Evolutionary conservation across 2,329 filamentous ascomycete species (phyloP).

Genomic region (Leptographium wingfieldii): DNA sequence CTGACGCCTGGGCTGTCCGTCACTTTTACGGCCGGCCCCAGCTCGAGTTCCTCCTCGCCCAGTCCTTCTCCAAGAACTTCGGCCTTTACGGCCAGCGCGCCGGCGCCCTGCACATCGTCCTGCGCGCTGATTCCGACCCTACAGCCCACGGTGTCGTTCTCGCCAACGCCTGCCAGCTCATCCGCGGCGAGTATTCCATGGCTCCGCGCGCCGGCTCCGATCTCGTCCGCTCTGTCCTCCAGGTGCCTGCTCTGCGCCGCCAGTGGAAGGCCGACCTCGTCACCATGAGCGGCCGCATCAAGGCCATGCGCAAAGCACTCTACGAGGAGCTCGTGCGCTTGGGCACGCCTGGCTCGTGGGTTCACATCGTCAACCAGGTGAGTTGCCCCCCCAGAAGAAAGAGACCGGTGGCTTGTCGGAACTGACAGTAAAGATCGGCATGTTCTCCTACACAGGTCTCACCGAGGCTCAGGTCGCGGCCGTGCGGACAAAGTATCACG

Average conservation of each 20-base stretch:
- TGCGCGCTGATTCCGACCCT: constrained; percentile 47
- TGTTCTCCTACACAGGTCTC: constrained; percentile 91
- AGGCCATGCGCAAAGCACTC: constrained; percentile 71
- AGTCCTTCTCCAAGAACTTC: constrained; percentile 96
- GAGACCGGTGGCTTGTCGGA: background rate
- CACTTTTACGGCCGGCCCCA: constrained; percentile 77
- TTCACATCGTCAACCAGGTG: constrained; percentile 63
- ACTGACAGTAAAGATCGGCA: constrained; percentile 75
- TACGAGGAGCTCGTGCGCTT: constrained; percentile 69
- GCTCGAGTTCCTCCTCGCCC: constrained; percentile 74
- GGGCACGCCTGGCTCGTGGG: constrained; percentile 80
- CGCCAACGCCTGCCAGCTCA: constrained; percentile 81
- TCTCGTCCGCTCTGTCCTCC: constrained; percentile 72
- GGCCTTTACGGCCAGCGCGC: constrained; percentile 93
- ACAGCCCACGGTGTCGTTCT: constrained; percentile 51
- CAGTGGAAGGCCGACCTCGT: constrained; percentile 87
- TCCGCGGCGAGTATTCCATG: constrained; percentile 94
- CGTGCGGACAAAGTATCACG: constrained; percentile 56
- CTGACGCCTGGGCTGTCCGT: constrained; percentile 78
- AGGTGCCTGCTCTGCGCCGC: constrained; percentile 64
- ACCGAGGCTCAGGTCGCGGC: constrained; percentile 58
- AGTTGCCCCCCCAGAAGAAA: background rate
- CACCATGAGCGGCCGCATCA: constrained; percentile 92
- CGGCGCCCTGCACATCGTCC: constrained; percentile 89
- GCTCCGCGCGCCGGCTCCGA: constrained; percentile 86